Evolutionary conservation across 2,329 filamentous ascomycete genomes (phyloP).

Genomic region (Sporothrix humicola): DNA sequence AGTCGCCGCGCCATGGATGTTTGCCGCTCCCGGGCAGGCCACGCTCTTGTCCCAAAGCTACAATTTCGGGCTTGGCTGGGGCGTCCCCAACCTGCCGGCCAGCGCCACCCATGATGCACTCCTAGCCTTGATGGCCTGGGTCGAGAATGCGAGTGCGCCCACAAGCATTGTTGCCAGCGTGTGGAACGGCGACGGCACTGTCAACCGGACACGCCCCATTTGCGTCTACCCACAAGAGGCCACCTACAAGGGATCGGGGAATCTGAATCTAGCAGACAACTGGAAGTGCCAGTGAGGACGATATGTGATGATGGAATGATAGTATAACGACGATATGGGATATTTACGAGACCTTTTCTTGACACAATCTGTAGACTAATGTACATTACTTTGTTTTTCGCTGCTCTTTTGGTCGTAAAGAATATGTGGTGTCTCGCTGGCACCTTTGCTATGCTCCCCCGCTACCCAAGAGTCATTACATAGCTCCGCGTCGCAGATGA

Average conservation of each 20-base stretch:
- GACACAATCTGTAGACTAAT: not conserved
- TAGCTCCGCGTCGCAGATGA: slow-evolving; percentile 28
- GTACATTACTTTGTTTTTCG: not conserved
- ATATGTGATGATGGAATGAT: not conserved
- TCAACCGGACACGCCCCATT: slow-evolving; percentile 50
- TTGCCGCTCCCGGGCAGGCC: slow-evolving; percentile 44
- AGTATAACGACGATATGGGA: not conserved
- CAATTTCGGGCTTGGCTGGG: slow-evolving; percentile 34
- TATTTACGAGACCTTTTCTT: not conserved
- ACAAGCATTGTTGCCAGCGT: slow-evolving; percentile 39
- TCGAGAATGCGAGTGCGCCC: slow-evolving; percentile 38
- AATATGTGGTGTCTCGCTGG: too few relatives aligned
- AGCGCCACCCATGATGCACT: slow-evolving; percentile 46
- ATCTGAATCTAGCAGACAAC: slow-evolving; percentile 41
- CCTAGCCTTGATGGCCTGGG: slow-evolving; percentile 43
- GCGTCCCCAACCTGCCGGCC: slow-evolving; percentile 33
- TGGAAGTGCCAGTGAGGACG: slow-evolving; percentile 42
- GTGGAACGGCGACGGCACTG: slow-evolving; percentile 40
- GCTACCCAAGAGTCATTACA: slow-evolving; percentile 4
- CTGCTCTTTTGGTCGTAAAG: not conserved
- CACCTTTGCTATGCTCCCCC: too few relatives aligned
- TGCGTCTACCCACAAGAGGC: slow-evolving; percentile 47
- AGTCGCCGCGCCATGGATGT: slow-evolving; percentile 46
- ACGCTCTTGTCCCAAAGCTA: slow-evolving; percentile 32
- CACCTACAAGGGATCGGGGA: slow-evolving; percentile 44